Base-by-base conservation (phyloP, 345 rosid genomes). In the Salix purpurea region DNA sequence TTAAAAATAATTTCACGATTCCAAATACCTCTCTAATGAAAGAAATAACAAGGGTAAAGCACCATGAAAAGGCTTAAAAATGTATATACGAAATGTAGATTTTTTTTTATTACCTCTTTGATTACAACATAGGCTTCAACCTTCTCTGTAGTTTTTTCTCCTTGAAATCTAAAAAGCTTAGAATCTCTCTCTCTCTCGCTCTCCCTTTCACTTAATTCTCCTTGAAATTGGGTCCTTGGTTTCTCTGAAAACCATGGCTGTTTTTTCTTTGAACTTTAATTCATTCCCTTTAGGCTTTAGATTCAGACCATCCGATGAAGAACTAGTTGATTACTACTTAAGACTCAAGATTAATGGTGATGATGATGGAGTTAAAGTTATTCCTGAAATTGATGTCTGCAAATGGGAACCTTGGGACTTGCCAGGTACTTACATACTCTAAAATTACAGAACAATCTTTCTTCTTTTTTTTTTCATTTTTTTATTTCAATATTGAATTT, bases 401-500 rank as follows among this genome's bases (percentile, higher is more conserved):
- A 94, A 88, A 84, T 73, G 87, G 85, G 99, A 96, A 83, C 99
- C 99, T 13, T 93, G 97, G 97, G 99, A 96, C 78, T 87, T 96
- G 71, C 99, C 99, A 73, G 90, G 97, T 93, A 24, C 39, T 12
- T 24, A n/a, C 23, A 58, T 23, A 24, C 14, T 9, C 64, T 9
- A 58, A 23, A 56, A 9, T 7, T n/a, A 11, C 24, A 21, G 61
- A n/a, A 9, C n/a, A 56, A 56, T 24, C 7, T 21, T 2, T 19
- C 3, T 67, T 23, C 79, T 65, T 64, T 7, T 36, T 39, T 39
- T 7, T 36, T 39, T 39, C 1, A 1, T 67, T 6, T 74, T 44
- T 65, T 26, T n/a, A 7, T 13, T 39, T 30, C 37, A n/a, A 40
- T 19, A 10, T 18, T 32, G 21, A 9, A 15, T 74, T 12, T 19